Percentiles rank a stretch among this genome's conserved stretches.
These are phyloP conservation scores for Populus simonii DNA, from an alignment of 345 rosid species.

Conservation along the genomic window DNA sequence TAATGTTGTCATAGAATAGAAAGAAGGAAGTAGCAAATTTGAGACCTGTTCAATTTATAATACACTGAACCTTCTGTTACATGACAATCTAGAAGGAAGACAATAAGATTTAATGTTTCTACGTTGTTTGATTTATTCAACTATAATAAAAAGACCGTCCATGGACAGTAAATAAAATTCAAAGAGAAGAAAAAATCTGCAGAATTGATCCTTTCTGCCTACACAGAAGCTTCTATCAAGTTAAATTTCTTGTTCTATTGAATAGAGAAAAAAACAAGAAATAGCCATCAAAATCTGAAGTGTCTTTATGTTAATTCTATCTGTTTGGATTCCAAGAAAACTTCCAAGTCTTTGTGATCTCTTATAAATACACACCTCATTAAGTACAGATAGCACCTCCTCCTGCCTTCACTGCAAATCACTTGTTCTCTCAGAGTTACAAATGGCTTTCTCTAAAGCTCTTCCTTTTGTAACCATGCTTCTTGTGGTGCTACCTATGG, in stretches of 20 bases:
- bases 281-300: background rate
- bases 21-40: background rate
- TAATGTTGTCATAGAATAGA: background rate
- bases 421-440: background rate
- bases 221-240: background rate
- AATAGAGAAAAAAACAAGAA: background rate
- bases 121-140: background rate
- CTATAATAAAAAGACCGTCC: too few relatives aligned
- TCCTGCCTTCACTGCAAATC: background rate
- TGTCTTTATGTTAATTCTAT: background rate
- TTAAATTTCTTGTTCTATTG: background rate
- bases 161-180: background rate
- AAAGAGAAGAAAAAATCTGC: background rate
- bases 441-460: slow-evolving; percentile 7
- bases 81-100: background rate
- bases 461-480: slow-evolving; percentile 3
- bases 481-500: slow-evolving; percentile 15
- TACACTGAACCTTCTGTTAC: background rate
- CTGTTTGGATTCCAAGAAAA: background rate
- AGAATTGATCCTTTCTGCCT: background rate
- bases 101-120: background rate
- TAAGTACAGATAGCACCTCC: background rate
- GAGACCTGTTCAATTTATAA: background rate
- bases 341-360: background rate
- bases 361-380: slow-evolving; percentile 3